Conservation (phyloP, 2,329 filamentous ascomycete species). For the Pseudovirgaria hyperparasitica region DNA sequence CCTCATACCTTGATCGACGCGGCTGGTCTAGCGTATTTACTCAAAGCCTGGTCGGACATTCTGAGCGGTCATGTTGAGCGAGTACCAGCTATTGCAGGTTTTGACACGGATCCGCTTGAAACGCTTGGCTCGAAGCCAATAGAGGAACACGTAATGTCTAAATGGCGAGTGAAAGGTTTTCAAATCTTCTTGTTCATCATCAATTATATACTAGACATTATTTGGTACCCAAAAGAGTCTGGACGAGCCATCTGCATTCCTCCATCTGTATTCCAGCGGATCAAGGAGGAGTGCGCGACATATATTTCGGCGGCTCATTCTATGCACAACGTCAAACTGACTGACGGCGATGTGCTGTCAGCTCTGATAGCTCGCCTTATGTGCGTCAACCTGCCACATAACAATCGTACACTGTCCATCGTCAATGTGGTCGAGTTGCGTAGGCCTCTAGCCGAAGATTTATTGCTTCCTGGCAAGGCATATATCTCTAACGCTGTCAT, state of each 20-base stretch:
- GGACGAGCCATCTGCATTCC: conserved; percentile 8
- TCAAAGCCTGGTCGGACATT: conserved; percentile 35
- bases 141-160: conserved; percentile 8
- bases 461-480: too few species aligned
- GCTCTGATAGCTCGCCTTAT: too few species aligned
- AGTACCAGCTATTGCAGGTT: conserved; percentile 22
- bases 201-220: conserved; percentile 8
- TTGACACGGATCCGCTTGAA: conserved; percentile 10
- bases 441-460: too few species aligned
- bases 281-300: conserved; percentile 6
- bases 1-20: conserved; percentile 38
- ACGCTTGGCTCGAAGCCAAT: conserved; percentile 8
- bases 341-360: conserved; percentile 15
- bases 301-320: conserved; percentile 6
- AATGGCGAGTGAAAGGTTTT: conserved; percentile 5
- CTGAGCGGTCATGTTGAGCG: conserved; percentile 31
- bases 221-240: conserved; percentile 7
- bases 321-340: conserved; percentile 7
- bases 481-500: too few species aligned
- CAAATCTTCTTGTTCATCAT: conserved; percentile 7
- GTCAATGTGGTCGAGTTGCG: too few species aligned
- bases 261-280: conserved; percentile 6
- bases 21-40: conserved; percentile 29
- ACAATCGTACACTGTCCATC: too few species aligned
- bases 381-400: too few species aligned